Evolutionary conservation across 2,329 filamentous ascomycete genomes (phyloP).

Genomic region (Trichoderma citrinoviride): DNA sequence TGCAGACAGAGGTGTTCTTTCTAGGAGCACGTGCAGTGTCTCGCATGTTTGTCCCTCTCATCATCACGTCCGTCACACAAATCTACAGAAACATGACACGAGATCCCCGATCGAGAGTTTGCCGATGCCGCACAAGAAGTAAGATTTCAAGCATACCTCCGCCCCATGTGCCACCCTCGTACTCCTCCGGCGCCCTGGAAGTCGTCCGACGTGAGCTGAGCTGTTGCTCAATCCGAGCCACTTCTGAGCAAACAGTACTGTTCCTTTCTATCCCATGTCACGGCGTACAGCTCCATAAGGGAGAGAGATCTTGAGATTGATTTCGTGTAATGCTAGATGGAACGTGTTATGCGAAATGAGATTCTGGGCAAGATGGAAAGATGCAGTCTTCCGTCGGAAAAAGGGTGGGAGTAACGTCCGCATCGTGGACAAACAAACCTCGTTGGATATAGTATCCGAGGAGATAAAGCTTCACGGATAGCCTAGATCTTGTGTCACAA

Average conservation of each 20-base stretch:
- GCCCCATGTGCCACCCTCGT: background rate
- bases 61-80: background rate
- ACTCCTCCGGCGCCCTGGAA: background rate
- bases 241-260: background rate
- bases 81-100: background rate
- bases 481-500: background rate
- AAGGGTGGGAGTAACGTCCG: no score
- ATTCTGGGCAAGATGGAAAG: no score
- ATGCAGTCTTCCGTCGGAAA: background rate
- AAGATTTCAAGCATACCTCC: background rate
- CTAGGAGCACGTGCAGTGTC: background rate
- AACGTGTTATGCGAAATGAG: background rate
- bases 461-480: background rate
- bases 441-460: conserved; percentile 1
- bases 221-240: no score
- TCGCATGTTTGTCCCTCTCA: background rate
- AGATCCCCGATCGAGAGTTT: background rate
- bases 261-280: background rate
- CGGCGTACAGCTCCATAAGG: background rate
- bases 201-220: background rate
- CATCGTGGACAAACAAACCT: background rate
- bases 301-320: background rate
- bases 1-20: no score
- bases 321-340: background rate
- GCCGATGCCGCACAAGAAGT: background rate